These are phyloP conservation scores for Ganoderma lingzhi DNA, from an alignment of 1,284 basidiomycete genomes.

Conservation along the genomic window DNA sequence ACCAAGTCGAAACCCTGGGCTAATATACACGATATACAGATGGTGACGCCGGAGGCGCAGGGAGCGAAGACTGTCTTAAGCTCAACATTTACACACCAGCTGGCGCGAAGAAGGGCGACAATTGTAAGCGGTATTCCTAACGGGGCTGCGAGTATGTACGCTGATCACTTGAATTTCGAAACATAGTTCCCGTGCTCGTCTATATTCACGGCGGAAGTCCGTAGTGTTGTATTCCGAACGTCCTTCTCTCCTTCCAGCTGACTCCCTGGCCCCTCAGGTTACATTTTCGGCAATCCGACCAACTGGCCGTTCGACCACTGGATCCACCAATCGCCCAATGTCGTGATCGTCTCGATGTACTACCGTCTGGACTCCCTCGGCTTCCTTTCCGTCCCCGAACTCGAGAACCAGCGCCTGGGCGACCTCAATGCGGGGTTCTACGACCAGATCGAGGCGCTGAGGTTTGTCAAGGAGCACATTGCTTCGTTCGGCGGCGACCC, in stretches of 20 bases:
- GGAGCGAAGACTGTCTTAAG: constrained; percentile 61
- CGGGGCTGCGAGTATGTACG: not conserved
- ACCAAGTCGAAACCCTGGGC: not conserved
- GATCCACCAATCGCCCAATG: constrained; percentile 48
- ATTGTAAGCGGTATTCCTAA: constrained; percentile 34
- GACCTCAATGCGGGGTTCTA: constrained; percentile 68
- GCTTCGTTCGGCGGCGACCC: constrained; percentile 70
- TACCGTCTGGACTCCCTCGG: constrained; percentile 55
- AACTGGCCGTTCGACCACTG: constrained; percentile 53
- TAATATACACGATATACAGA: constrained; percentile 34
- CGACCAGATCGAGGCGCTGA: constrained; percentile 67
- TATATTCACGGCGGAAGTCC: constrained; percentile 74
- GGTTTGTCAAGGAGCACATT: constrained; percentile 71
- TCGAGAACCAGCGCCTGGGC: constrained; percentile 49
- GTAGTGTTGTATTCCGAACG: constrained; percentile 6
- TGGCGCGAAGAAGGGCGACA: constrained; percentile 42
- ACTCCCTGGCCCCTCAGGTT: constrained; percentile 44
- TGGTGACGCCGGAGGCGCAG: constrained; percentile 64
- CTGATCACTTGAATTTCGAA: not conserved
- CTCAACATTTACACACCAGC: constrained; percentile 51
- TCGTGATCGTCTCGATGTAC: constrained; percentile 53
- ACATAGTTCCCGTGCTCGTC: constrained; percentile 65
- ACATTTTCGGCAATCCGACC: constrained; percentile 62
- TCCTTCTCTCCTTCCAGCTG: constrained; percentile 1
- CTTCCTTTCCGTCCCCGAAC: constrained; percentile 51